Evolutionary conservation across 108 stramenopile genomes (phyloP).

Genomic region (Skeletonema marinoi): DNA sequence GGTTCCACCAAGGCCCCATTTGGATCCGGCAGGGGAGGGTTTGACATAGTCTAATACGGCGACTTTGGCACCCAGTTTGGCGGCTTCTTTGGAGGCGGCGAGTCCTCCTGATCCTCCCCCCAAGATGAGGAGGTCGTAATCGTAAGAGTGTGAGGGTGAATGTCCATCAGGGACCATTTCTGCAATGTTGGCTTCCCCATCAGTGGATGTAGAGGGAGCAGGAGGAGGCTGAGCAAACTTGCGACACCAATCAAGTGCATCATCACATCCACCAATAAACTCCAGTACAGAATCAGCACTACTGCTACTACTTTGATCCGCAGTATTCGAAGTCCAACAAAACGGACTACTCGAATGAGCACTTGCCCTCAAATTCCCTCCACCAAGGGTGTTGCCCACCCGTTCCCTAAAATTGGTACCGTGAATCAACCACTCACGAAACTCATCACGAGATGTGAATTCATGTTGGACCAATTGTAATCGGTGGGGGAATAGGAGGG

Average conservation of each 20-base stretch:
- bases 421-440: constrained; percentile 80
- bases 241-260: constrained; percentile 75
- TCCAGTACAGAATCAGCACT: constrained; percentile 55
- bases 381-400: not conserved
- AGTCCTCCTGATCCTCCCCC: constrained; percentile 98
- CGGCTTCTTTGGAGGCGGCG: constrained; percentile 93
- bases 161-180: constrained; percentile 66
- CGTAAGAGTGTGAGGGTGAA: constrained; percentile 70
- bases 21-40: constrained; percentile 91
- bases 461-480: constrained; percentile 73
- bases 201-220: constrained; percentile 21
- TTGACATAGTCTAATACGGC: constrained; percentile 97
- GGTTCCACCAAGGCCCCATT: constrained; percentile 98
- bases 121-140: constrained; percentile 96
- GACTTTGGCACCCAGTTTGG: constrained; percentile 90
- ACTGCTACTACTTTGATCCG: constrained; percentile 11
- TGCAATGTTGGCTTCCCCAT: not conserved
- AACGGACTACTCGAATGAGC: constrained; percentile 56
- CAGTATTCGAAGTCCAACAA: constrained; percentile 60
- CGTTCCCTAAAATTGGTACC: constrained; percentile 23
- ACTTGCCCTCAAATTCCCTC: constrained; percentile 22
- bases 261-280: constrained; percentile 88
- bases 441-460: constrained; percentile 68
- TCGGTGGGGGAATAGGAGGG: constrained; percentile 77
- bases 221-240: constrained; percentile 42